Conservation (phyloP, 2,329 filamentous ascomycete genomes). For the Microdochium paspali region DNA sequence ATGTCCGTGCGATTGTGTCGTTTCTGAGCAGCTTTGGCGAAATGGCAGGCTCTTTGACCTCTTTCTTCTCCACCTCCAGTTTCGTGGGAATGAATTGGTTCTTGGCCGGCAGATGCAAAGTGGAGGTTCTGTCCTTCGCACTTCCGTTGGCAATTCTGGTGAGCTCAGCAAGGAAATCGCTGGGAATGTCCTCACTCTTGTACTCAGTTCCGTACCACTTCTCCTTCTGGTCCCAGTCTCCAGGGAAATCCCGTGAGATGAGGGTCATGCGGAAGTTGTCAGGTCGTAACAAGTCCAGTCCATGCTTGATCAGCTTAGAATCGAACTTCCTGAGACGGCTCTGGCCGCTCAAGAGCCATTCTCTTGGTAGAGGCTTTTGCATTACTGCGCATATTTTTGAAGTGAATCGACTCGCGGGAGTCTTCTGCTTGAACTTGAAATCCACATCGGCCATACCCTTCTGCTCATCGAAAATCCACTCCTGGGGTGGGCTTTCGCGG, state of each 20-base stretch:
- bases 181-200: slow-evolving; percentile 68
- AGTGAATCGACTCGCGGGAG: slow-evolving; percentile 78
- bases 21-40: slow-evolving; percentile 77
- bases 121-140: slow-evolving; percentile 49
- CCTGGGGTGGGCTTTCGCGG: slow-evolving; percentile 66
- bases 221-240: slow-evolving; percentile 78
- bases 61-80: slow-evolving; percentile 90
- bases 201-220: slow-evolving; percentile 99
- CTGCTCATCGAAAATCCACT: slow-evolving; percentile 93
- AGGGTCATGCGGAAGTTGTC: slow-evolving; percentile 86
- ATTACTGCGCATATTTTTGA: slow-evolving; percentile 78
- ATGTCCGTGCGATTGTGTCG: slow-evolving; percentile 69
- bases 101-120: slow-evolving; percentile 78
- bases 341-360: slow-evolving; percentile 78
- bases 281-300: slow-evolving; percentile 64
- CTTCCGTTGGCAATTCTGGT: slow-evolving; percentile 51
- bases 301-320: slow-evolving; percentile 62
- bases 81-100: slow-evolving; percentile 95
- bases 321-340: slow-evolving; percentile 74
- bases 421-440: slow-evolving; percentile 93
- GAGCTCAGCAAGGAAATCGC: slow-evolving; percentile 65
- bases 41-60: slow-evolving; percentile 64
- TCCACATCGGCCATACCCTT: slow-evolving; percentile 85
- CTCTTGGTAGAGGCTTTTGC: slow-evolving; percentile 81
- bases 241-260: slow-evolving; percentile 75